These are phyloP conservation scores for Plasmodium blacklocki DNA, from an alignment of 169 alveolate genomes.

Conservation along the genomic window DNA sequence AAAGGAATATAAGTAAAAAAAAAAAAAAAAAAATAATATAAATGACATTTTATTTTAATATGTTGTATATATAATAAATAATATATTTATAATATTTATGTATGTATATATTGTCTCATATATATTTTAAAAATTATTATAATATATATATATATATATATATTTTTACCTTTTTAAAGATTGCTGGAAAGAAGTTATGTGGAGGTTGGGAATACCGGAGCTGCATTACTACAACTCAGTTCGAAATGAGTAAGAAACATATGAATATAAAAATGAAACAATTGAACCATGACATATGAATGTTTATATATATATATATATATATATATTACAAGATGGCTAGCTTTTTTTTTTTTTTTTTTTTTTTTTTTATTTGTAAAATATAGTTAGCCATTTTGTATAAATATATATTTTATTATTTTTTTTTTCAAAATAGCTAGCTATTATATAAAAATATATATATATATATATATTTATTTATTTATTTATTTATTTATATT, in stretches of 20 bases:
- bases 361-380: not conserved
- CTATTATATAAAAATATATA: not conserved
- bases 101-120: no score
- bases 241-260: constrained; percentile 36
- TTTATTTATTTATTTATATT: not conserved
- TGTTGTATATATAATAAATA: no score
- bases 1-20: constrained; percentile 60
- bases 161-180: constrained; percentile 11
- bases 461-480: not conserved
- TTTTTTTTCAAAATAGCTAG: constrained; percentile 3
- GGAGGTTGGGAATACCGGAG: constrained; percentile 76
- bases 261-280: not conserved
- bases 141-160: constrained; percentile 7
- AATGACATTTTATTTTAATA: not conserved
- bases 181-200: constrained; percentile 76
- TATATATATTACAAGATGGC: not conserved
- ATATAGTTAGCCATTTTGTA: not conserved
- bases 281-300: no score
- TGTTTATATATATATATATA: not conserved
- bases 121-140: no score
- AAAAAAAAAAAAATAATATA: not conserved
- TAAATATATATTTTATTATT: not conserved
- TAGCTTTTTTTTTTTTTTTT: constrained; percentile 12
- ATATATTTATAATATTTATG: no score
- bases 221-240: constrained; percentile 64